Base-by-base conservation (phyloP, 768 basidiomycete genomes). In the Leccinum uliginosum region DNA sequence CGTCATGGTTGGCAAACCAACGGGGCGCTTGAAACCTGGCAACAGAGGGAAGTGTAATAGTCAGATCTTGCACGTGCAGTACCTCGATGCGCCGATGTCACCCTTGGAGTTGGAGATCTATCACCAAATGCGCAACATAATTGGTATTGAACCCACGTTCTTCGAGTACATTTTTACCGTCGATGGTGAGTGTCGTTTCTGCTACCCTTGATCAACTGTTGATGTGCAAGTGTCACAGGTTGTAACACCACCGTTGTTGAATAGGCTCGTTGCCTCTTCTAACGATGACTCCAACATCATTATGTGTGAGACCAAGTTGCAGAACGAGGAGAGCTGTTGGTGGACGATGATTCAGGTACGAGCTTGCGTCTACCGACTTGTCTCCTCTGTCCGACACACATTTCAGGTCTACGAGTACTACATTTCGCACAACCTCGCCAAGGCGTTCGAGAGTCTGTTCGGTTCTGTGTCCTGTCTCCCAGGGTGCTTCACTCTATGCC, bases 321-420 rank as follows among this genome's bases (percentile, higher is more conserved):
- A 83, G 60, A 87, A 87, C 64, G 84, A 85, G 63, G 80, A 84
- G 48, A 75, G 78, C 26, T 87, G 86, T 24, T 84, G 86, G 78
- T 88, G 87, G 76, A 89, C 87, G 9, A 87, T 87, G 85, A 86
- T 86, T 56, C 87, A 87, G 75, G 83, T 80, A 32, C 56, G 73
- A 29, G 9, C 24, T 10, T 19, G 23, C 12, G 8, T 53, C 11
- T 11, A 3, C 27, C 21, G 32, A 34, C 32, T 34, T 34, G 14
- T n/a, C n/a, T 26, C 34, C 26, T 30, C 23, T 12, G 19, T 51
- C 59, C 63, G 46, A 62, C 40, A 47, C 11, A 34, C 12, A 1
- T 43, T 52, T 14, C 57, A 83, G 80, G 83, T 86, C n/a, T 84
- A 85, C 74, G 82, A 85, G 64, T 86, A 86, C 70, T 86, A 83